These are phyloP conservation scores for Leccinum obscurum DNA, from an alignment of 768 basidiomycete species.

Conservation along the genomic window DNA sequence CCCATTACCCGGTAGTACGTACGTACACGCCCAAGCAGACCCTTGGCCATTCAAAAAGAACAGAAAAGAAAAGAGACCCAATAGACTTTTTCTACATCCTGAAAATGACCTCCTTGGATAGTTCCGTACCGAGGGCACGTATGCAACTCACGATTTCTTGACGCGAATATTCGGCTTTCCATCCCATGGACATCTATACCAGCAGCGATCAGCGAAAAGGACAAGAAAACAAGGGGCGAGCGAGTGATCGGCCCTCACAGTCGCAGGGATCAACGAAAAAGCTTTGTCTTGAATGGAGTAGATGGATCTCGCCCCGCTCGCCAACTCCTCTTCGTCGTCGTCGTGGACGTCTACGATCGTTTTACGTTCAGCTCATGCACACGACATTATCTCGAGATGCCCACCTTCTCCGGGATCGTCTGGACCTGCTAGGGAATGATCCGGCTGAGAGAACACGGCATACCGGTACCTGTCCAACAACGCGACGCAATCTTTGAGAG, in stretches of 20 bases:
- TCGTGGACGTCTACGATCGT: constrained; percentile 17
- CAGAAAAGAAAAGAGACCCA: background rate
- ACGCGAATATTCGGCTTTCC: constrained; percentile 33
- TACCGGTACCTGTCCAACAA: constrained; percentile 70
- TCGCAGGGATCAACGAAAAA: constrained; percentile 27
- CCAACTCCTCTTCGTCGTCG: constrained; percentile 23
- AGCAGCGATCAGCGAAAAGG: constrained; percentile 8
- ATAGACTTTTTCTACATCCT: constrained; percentile 15
- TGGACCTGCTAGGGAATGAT: constrained; percentile 45
- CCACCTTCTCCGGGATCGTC: constrained; percentile 32
- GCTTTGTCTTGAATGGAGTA: constrained; percentile 22
- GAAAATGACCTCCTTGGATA: constrained; percentile 45
- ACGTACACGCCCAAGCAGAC: background rate
- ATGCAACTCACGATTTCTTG: constrained; percentile 43
- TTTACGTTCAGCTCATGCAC: constrained; percentile 2
- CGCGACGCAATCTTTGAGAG: constrained; percentile 55
- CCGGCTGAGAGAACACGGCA: constrained; percentile 66
- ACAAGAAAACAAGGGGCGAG: background rate
- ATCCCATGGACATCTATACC: constrained; percentile 25
- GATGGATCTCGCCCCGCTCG: constrained; percentile 21
- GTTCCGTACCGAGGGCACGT: constrained; percentile 42
- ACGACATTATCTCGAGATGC: background rate
- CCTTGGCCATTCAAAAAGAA: background rate
- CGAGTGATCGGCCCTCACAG: constrained; percentile 18
- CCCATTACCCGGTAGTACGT: background rate